Base-by-base conservation (phyloP, 805 yeast species). In the Ogataea chonburiensis region DNA sequence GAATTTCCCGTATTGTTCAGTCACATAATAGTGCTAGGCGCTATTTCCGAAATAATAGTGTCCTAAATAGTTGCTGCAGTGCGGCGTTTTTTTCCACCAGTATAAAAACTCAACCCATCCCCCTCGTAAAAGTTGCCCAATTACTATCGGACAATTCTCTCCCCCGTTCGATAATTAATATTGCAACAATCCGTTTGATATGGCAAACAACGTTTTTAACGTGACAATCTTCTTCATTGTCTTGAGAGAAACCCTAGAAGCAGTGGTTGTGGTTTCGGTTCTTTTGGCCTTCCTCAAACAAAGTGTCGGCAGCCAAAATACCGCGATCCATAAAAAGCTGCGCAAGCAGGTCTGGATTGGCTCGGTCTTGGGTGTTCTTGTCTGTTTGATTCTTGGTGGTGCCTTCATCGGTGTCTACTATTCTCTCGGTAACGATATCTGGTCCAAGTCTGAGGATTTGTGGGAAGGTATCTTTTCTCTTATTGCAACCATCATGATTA, bases 381-480 rank as follows among this genome's bases (percentile, higher is more conserved):
- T 86, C 33, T 91, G 98, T 81, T 54, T 91, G 32, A 71, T 77
- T 37, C 68, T 91, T 46, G 98, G 98, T 61, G 82, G 85, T 65
- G 95, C 88, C 38, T 89, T 91, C 66, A 89, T 91, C 60, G 98
- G 95, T 63, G 88, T 87, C 15, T 91, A 86, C 68, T 91, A 91
- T 61, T 66, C 84, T 23, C 70, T 84, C 33, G 80, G 82, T 46
- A 75, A 75, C 36, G 94, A 91, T 73, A 75, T 91, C 47, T 91
- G 96, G 85, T 71, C 91, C 33, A 58, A 62, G 9, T 79, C 95
- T 14, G 98, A 91, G 62, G 97, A 91, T 61, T 63, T 91, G 40
- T 91, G 98, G 98, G 98, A 91, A 73, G 98, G 97, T 69, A 71
- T 86, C 40, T 88, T 91, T 60, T 86, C 94, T 65, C 67, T 91